Conservation (phyloP, 441 rosid species). For the Kokia cookei region DNA sequence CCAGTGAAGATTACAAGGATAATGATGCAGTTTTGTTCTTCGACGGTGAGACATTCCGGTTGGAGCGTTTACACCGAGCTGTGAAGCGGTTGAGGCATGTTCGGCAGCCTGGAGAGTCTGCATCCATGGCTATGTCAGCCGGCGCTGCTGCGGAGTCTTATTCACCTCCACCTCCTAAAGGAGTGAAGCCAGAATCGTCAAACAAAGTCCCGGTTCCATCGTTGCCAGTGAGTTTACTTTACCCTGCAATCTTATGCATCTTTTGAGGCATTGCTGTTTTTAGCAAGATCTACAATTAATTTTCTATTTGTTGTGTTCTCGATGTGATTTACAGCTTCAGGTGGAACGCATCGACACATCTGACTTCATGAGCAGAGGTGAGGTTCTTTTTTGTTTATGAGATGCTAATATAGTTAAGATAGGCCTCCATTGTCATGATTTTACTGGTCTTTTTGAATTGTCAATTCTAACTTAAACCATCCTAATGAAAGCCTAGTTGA, state of each 20-base stretch:
- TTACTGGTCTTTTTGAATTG: not conserved
- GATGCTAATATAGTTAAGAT: not conserved
- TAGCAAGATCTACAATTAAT: not conserved
- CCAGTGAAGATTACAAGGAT: constrained; percentile 43
- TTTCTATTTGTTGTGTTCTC: not conserved
- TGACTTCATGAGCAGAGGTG: constrained; percentile 38
- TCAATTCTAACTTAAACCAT: not conserved
- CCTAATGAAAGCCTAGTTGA: not conserved
- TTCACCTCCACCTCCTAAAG: constrained; percentile 21
- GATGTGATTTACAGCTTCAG: constrained; percentile 33
- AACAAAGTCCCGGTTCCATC: constrained; percentile 19
- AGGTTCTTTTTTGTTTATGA: not conserved
- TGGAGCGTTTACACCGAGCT: constrained; percentile 45
- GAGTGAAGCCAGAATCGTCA: constrained; percentile 20
- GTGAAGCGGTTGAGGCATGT: constrained; percentile 47
- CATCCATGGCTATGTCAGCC: constrained; percentile 13
- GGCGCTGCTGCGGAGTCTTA: constrained; percentile 23
- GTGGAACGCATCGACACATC: constrained; percentile 31
- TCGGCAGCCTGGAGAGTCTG: constrained; percentile 32
- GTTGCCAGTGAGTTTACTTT: constrained; percentile 18
- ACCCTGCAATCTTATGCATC: not conserved
- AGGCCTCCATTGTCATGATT: not conserved
- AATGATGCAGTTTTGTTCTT: constrained; percentile 48
- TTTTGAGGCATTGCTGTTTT: not conserved
- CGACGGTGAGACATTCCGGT: constrained; percentile 41